Conservation (phyloP, 441 rosid genomes). For the Capsella rubella region DNA sequence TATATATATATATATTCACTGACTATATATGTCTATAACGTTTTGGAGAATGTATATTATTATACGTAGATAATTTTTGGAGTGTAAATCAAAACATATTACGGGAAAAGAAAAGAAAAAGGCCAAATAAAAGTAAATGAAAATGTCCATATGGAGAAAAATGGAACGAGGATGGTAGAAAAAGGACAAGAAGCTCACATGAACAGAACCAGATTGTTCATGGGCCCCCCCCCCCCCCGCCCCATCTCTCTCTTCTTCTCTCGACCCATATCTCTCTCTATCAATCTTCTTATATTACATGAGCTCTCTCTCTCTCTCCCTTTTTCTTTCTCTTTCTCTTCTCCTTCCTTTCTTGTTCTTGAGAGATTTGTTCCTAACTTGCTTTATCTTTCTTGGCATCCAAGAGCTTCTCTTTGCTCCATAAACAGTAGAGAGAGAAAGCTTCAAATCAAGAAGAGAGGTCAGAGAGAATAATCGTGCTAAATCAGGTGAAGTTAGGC, state of each 20-base stretch:
- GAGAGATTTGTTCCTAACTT: conserved; percentile 35
- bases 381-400: background rate
- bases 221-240: conserved; percentile 39
- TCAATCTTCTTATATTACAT: conserved; percentile 36
- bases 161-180: conserved; percentile 39
- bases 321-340: background rate
- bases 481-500: conserved; percentile 44
- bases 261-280: conserved; percentile 39
- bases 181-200: conserved; percentile 50
- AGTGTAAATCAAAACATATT: conserved; percentile 5
- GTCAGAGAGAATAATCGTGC: conserved; percentile 27
- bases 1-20: background rate
- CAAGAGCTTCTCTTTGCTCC: conserved; percentile 17
- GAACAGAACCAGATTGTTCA: conserved; percentile 45
- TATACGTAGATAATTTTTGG: background rate
- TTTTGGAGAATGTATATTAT: conserved; percentile 4
- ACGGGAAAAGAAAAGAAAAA: background rate
- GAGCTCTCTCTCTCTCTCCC: conserved; percentile 19
- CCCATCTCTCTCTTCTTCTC: conserved; percentile 29
- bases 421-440: conserved; percentile 35
- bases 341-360: conserved; percentile 18
- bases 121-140: conserved; percentile 31
- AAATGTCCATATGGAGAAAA: conserved; percentile 8
- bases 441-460: conserved; percentile 1
- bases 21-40: background rate